Percentiles rank a stretch among this genome's conserved stretches.
phyloP scores from a whole-genome alignment of 345 rosid genomes.

The Durio zibethinus region DNA sequence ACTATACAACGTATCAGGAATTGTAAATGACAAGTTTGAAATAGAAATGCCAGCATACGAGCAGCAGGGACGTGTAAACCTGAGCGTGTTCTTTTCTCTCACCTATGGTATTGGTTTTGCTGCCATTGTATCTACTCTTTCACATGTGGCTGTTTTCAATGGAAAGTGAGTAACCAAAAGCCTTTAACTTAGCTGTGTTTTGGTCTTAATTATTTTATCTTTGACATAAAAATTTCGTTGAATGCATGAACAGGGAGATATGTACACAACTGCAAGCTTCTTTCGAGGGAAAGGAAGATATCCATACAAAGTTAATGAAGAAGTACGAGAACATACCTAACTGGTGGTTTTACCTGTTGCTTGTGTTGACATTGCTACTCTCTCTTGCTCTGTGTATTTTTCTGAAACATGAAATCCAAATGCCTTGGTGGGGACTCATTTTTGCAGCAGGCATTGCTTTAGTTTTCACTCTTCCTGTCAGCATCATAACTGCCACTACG shows the following conservation, averaged over 20 bases:
- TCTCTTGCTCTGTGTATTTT: conserved; percentile 46
- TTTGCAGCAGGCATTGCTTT: conserved; percentile 50
- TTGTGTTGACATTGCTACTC: conserved; percentile 33
- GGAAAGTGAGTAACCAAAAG: conserved; percentile 45
- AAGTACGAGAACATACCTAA: conserved; percentile 50
- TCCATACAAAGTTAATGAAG: conserved; percentile 63
- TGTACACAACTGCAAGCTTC: conserved; percentile 47
- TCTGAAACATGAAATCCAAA: conserved; percentile 51
- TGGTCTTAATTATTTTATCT: not conserved
- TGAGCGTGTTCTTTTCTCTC: conserved; percentile 49
- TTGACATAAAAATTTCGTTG: not conserved
- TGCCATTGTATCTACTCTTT: conserved; percentile 44
- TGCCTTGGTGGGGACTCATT: conserved; percentile 74
- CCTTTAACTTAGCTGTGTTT: not conserved
- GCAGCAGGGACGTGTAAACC: conserved; percentile 42
- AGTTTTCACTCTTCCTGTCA: conserved; percentile 49
- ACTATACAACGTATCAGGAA: conserved; percentile 39
- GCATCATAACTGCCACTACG: conserved; percentile 58
- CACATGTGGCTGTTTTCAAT: conserved; percentile 54
- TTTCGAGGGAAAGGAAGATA: conserved; percentile 39
- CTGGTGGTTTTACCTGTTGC: conserved; percentile 56
- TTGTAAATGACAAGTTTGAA: conserved; percentile 51
- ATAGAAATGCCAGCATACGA: conserved; percentile 36
- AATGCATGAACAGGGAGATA: conserved; percentile 37
- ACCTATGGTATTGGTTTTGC: conserved; percentile 64